These are phyloP conservation scores for Teratosphaeriaceae sp. DNA, from an alignment of 2,329 filamentous ascomycete species.

Conservation along the genomic window DNA sequence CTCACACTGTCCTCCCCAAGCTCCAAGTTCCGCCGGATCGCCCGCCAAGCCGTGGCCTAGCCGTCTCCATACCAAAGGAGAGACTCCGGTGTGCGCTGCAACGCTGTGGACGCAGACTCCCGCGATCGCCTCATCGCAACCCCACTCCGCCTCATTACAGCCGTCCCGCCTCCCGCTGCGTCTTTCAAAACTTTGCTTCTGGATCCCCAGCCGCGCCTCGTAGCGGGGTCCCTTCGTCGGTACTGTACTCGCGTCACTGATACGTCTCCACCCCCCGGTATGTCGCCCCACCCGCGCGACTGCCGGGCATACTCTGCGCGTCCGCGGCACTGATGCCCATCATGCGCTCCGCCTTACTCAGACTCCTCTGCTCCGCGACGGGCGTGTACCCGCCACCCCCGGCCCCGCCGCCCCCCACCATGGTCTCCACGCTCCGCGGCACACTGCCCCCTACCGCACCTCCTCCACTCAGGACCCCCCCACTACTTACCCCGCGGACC, in stretches of 20 bases:
- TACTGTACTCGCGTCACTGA: no score
- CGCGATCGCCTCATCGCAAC: no score
- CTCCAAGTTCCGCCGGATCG: background rate
- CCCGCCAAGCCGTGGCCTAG: no score
- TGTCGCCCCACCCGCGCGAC: slow-evolving; percentile 2
- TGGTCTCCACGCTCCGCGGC: slow-evolving; percentile 8
- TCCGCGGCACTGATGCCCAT: slow-evolving; percentile 5
- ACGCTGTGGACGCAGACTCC: no score
- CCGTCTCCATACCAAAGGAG: no score
- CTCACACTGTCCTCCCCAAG: background rate
- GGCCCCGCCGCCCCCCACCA: slow-evolving; percentile 2
- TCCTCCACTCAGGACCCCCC: background rate
- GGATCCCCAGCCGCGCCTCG: no score
- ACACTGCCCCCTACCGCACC: background rate
- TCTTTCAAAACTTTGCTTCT: no score
- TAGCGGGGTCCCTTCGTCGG: no score
- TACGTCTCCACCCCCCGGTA: slow-evolving; percentile 8
- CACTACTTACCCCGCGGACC: background rate
- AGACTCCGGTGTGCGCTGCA: no score
- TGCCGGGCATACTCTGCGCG: background rate
- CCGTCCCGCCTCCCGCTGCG: no score
- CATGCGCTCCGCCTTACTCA: slow-evolving; percentile 8
- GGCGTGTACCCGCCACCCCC: background rate
- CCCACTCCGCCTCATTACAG: background rate
- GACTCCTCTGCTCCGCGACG: background rate